Evolutionary conservation across 2,329 filamentous ascomycete genomes (phyloP).

Genomic region (Aspergillus ibericus): DNA sequence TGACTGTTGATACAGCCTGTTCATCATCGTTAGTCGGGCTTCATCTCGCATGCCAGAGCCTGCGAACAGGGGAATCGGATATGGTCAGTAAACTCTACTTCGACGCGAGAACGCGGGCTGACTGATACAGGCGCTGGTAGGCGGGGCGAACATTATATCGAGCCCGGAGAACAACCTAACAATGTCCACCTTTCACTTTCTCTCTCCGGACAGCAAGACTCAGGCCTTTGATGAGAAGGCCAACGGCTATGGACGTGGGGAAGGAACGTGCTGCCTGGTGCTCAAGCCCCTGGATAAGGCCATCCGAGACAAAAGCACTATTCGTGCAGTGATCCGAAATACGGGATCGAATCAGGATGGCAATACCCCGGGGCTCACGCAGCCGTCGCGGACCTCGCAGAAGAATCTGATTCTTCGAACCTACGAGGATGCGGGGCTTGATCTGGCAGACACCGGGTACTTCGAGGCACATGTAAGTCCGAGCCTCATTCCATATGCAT

Average conservation of each 20-base stretch:
- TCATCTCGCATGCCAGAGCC: slow-evolving; percentile 12
- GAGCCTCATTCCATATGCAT: too few species aligned
- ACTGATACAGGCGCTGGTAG: neutral
- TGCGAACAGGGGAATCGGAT: slow-evolving; percentile 5
- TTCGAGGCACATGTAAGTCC: slow-evolving; percentile 20
- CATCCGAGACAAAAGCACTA: slow-evolving; percentile 3
- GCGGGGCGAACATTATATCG: neutral
- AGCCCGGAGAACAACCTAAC: neutral
- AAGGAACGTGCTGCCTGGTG: slow-evolving; percentile 7
- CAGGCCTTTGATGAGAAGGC: slow-evolving; percentile 10
- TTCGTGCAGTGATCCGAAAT: slow-evolving; percentile 12
- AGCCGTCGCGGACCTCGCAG: slow-evolving; percentile 4
- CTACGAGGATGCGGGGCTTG: neutral
- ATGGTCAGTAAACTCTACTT: neutral
- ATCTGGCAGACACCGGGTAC: slow-evolving; percentile 9
- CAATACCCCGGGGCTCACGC: slow-evolving; percentile 9
- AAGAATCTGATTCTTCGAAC: slow-evolving; percentile 10
- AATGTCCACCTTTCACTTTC: neutral
- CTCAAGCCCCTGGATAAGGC: slow-evolving; percentile 7
- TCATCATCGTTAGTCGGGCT: slow-evolving; percentile 13
- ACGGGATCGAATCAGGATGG: slow-evolving; percentile 20
- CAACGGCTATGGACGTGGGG: slow-evolving; percentile 12
- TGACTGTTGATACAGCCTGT: slow-evolving; percentile 18
- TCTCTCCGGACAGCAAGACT: slow-evolving; percentile 5
- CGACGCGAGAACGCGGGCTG: neutral